Conservation (phyloP, 768 basidiomycete genomes). For the Termitomyces sp. region DNA sequence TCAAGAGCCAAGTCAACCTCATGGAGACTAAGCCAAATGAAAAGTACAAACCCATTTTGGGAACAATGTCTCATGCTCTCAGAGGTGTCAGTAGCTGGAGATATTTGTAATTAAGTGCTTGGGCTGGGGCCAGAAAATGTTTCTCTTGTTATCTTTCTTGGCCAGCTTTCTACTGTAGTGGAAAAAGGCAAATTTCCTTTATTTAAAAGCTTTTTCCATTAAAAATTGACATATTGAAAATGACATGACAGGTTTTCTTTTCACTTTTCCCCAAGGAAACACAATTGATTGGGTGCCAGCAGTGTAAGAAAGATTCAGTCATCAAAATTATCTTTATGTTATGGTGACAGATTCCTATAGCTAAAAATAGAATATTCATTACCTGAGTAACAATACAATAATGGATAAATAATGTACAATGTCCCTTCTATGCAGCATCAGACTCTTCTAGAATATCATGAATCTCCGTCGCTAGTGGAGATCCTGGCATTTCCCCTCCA, state of each 20-base stretch:
- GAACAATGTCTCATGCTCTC: not conserved
- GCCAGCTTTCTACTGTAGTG: no score
- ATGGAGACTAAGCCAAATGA: conserved; percentile 43
- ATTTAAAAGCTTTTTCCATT: no score
- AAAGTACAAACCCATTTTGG: conserved; percentile 12
- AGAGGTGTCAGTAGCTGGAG: not conserved
- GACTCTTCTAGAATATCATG: conserved; percentile 18
- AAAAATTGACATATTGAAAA: no score
- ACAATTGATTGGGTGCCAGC: no score
- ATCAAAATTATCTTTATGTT: not conserved
- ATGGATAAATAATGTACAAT: not conserved
- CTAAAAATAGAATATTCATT: not conserved
- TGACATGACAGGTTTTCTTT: no score
- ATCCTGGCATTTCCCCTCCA: conserved; percentile 23
- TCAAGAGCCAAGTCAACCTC: conserved; percentile 47
- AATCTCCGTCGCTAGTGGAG: conserved; percentile 29
- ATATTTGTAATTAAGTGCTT: not conserved
- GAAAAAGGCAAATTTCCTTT: no score
- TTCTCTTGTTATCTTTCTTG: no score
- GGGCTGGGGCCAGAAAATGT: no score
- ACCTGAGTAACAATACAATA: not conserved
- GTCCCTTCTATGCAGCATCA: conserved; percentile 3
- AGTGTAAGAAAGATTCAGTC: not conserved
- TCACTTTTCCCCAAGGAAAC: no score
- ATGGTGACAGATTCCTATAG: not conserved